Conservation (phyloP, 2,329 filamentous ascomycete species). For the Kalaharituber pfeilii region DNA sequence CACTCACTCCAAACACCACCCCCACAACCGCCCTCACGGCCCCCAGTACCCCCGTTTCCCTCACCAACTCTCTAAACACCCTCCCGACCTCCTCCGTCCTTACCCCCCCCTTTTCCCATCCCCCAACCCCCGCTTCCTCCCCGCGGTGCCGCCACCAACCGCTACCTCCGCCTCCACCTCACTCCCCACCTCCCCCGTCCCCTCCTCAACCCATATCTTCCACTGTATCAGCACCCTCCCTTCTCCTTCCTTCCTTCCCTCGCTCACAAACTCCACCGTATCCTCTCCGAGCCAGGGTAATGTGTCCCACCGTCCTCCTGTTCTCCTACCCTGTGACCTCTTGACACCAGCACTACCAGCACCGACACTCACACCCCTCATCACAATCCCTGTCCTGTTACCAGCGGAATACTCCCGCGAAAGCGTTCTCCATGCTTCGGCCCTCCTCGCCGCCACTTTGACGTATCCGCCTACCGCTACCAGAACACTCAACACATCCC, state of each 20-base stretch:
- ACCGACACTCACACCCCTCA: not conserved
- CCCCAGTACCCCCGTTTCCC: not conserved
- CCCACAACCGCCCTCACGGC: not conserved
- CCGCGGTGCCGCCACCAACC: conserved; percentile 25
- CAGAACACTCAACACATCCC: not conserved
- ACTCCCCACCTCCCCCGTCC: conserved; percentile 1
- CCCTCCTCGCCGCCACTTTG: not conserved
- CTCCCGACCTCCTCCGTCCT: not conserved
- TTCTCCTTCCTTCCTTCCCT: not conserved
- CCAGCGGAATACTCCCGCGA: not conserved
- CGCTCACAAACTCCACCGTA: not conserved
- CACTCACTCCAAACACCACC: not conserved
- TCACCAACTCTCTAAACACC: not conserved
- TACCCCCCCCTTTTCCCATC: not conserved
- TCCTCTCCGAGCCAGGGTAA: not conserved
- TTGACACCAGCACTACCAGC: conserved; percentile 2
- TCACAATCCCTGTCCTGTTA: not conserved
- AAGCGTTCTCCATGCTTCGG: not conserved
- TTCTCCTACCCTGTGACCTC: conserved; percentile 3
- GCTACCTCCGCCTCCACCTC: conserved; percentile 28
- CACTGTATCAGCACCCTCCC: conserved; percentile 2
- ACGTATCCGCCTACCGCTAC: not conserved
- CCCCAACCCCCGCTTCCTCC: not conserved
- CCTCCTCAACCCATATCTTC: not conserved
- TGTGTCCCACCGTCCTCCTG: not conserved